phyloP scores from a whole-genome alignment of 306 rosid genomes.

The Casuarina glauca region DNA sequence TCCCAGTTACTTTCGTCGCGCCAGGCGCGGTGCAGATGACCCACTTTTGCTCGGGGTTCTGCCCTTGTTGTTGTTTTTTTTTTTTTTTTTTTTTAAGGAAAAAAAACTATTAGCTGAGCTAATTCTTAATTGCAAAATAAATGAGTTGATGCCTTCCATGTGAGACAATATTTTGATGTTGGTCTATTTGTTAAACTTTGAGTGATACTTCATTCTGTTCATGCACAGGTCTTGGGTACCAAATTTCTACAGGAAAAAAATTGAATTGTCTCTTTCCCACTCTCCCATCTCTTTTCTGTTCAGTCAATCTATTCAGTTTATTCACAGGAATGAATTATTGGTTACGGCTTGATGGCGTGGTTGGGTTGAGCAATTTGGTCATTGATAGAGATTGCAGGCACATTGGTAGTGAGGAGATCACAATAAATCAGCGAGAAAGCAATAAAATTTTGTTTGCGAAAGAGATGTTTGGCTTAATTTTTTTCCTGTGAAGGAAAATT shows the following conservation, averaged over 20 bases:
- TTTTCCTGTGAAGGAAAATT: background rate
- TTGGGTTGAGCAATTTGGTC: background rate
- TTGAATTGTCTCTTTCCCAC: too few relatives aligned
- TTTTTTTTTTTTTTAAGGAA: too few relatives aligned
- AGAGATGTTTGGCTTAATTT: background rate
- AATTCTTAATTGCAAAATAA: conserved; percentile 1
- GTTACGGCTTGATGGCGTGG: background rate
- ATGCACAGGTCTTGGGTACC: too few relatives aligned
- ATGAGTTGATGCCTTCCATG: too few relatives aligned
- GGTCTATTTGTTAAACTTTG: too few relatives aligned
- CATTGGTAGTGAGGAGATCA: background rate
- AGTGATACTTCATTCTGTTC: too few relatives aligned
- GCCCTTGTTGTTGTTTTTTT: conserved; percentile 27
- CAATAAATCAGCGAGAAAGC: background rate
- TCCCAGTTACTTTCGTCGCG: conserved; percentile 37
- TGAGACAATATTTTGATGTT: too few relatives aligned
- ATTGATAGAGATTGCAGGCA: background rate
- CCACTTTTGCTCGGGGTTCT: conserved; percentile 38
- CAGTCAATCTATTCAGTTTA: background rate
- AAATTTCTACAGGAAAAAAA: background rate
- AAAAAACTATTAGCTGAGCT: too few relatives aligned
- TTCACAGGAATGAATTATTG: background rate
- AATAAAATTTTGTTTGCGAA: background rate
- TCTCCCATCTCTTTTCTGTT: too few relatives aligned
- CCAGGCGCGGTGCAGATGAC: conserved; percentile 64